Evolutionary conservation across 1,284 basidiomycete species (phyloP).

Genomic region (Boletus subluridellus): DNA sequence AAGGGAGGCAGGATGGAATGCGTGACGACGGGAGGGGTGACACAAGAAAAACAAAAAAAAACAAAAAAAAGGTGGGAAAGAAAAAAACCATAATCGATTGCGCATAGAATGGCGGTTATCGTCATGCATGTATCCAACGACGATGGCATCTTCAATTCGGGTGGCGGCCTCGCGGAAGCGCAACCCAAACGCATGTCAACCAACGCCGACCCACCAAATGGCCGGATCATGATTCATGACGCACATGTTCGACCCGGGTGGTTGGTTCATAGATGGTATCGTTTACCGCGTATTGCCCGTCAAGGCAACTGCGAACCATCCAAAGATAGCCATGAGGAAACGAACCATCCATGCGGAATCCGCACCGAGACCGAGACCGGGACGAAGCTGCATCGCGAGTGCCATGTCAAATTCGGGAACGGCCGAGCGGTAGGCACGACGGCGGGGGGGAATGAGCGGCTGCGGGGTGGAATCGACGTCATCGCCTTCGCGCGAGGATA

Average conservation of each 20-base stretch:
- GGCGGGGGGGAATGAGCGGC: slow-evolving; percentile 21
- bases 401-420: slow-evolving; percentile 59
- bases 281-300: slow-evolving; percentile 24
- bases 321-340: slow-evolving; percentile 74
- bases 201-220: neutral
- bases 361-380: slow-evolving; percentile 60
- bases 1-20: too few relatives aligned
- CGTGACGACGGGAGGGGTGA: too few relatives aligned
- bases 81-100: too few relatives aligned
- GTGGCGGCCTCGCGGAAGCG: too few relatives aligned
- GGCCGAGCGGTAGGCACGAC: slow-evolving; percentile 36
- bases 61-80: too few relatives aligned
- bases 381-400: slow-evolving; percentile 71
- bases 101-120: too few relatives aligned
- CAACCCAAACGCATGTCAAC: too few relatives aligned
- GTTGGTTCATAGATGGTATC: neutral
- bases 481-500: slow-evolving; percentile 8
- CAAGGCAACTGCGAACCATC: slow-evolving; percentile 59
- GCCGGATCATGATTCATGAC: too few relatives aligned
- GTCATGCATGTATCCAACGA: too few relatives aligned
- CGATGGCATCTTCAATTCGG: too few relatives aligned
- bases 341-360: slow-evolving; percentile 75
- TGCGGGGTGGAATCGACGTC: slow-evolving; percentile 5
- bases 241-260: neutral
- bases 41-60: too few relatives aligned